These are phyloP conservation scores for Inga laurina DNA, from an alignment of 306 rosid genomes.

Conservation along the genomic window DNA sequence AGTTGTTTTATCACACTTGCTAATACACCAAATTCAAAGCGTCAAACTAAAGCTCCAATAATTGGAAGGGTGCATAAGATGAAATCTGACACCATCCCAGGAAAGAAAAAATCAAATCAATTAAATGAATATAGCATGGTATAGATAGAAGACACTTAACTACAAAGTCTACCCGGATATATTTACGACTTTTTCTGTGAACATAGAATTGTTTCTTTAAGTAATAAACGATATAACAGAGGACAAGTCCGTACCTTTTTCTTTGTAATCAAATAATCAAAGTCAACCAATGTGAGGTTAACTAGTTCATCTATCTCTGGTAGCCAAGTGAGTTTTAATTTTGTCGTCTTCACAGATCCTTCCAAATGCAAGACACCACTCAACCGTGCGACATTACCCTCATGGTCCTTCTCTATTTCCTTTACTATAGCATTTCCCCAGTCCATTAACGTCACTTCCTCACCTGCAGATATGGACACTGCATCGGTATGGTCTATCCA, in stretches of 20 bases:
- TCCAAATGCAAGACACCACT: slow-evolving; percentile 85
- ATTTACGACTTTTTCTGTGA: not conserved
- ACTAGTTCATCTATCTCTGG: slow-evolving; percentile 77
- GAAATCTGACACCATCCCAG: not conserved
- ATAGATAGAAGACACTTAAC: slow-evolving; percentile 5
- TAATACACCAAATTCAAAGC: not conserved
- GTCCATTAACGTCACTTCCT: slow-evolving; percentile 92
- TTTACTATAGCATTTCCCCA: slow-evolving; percentile 93
- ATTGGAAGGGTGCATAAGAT: not conserved
- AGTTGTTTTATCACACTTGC: not conserved
- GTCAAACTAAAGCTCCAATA: not conserved
- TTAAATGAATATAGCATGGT: slow-evolving; percentile 4
- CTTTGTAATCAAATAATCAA: slow-evolving; percentile 84
- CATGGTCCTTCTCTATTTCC: slow-evolving; percentile 66
- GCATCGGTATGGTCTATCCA: slow-evolving; percentile 87
- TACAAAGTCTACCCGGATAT: slow-evolving; percentile 9
- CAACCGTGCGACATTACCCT: slow-evolving; percentile 64
- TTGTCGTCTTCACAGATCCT: slow-evolving; percentile 91
- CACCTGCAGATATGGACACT: slow-evolving; percentile 56
- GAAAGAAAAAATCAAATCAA: not conserved
- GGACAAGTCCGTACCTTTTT: slow-evolving; percentile 70
- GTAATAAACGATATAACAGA: slow-evolving; percentile 3
- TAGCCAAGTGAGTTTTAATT: slow-evolving; percentile 92
- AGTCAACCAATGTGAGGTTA: slow-evolving; percentile 73
- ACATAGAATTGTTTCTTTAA: not conserved